Conservation (phyloP, 2,329 filamentous ascomycete species). For the Cadophora luteo-olivacea region DNA sequence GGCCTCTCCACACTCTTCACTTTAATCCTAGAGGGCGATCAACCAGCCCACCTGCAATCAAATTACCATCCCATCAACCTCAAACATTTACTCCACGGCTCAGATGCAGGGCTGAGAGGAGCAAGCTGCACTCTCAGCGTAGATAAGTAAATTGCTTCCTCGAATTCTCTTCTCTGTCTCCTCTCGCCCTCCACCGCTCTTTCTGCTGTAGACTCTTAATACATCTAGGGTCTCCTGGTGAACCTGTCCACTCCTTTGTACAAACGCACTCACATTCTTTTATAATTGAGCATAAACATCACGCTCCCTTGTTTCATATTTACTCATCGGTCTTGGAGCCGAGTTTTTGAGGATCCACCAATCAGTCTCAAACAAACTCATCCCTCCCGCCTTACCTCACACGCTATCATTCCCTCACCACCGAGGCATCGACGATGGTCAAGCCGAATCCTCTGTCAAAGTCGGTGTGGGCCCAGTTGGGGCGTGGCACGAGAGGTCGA, state of each 20-base stretch:
- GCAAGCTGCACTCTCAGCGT: conserved; percentile 3
- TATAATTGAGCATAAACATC: conserved; percentile 34
- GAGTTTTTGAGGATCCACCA: conserved; percentile 26
- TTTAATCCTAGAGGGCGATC: conserved; percentile 51
- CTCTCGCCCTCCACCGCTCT: conserved; percentile 19
- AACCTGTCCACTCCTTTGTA: conserved; percentile 43
- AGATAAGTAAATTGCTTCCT: conserved; percentile 37
- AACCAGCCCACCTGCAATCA: conserved; percentile 46
- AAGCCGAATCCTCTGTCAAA: conserved; percentile 32
- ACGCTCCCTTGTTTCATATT: conserved; percentile 19
- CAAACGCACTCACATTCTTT: conserved; percentile 20
- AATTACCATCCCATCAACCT: conserved; percentile 55
- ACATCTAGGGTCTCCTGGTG: conserved; percentile 42
- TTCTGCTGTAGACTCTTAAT: conserved; percentile 23
- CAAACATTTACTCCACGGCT: conserved; percentile 50
- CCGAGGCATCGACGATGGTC: conserved; percentile 32
- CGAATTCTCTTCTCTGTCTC: conserved; percentile 30
- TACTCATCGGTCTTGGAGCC: neutral
- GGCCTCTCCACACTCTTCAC: conserved; percentile 35
- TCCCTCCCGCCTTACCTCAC: conserved; percentile 4
- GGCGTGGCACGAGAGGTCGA: conserved; percentile 36
- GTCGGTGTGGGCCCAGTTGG: conserved; percentile 34
- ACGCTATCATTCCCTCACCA: neutral
- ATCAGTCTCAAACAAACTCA: conserved; percentile 28
- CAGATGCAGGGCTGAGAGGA: conserved; percentile 30